Evolutionary conservation across 441 rosid species (phyloP).

Genomic region (Biscutella laevigata): DNA sequence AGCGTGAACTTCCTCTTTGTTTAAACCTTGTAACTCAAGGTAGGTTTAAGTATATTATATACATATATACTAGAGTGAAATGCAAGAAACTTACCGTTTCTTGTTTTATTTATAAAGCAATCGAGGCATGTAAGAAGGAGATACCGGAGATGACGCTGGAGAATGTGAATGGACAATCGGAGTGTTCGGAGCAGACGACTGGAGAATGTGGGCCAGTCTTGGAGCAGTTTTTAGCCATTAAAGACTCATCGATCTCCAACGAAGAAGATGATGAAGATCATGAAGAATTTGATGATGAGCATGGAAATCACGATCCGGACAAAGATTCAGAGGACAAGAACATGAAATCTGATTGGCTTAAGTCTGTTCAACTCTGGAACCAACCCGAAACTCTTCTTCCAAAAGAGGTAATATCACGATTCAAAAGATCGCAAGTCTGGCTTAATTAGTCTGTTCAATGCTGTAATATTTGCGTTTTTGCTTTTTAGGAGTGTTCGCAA

Average conservation of each 20-base stretch:
- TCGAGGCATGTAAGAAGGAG: slow-evolving; percentile 63
- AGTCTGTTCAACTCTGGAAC: slow-evolving; percentile 90
- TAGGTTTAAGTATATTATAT: slow-evolving; percentile 8
- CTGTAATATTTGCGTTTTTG: neutral
- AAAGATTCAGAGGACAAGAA: slow-evolving; percentile 20
- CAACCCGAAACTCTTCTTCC: slow-evolving; percentile 41
- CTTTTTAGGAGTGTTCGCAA: slow-evolving; percentile 6
- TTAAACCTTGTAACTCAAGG: slow-evolving; percentile 86
- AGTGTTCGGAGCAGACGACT: slow-evolving; percentile 76
- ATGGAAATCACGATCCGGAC: slow-evolving; percentile 29
- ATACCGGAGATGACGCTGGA: slow-evolving; percentile 48
- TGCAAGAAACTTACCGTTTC: too few species aligned
- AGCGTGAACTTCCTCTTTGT: slow-evolving; percentile 90
- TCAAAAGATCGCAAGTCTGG: too few species aligned
- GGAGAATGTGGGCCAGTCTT: slow-evolving; percentile 52
- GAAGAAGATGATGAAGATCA: neutral
- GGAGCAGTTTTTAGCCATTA: slow-evolving; percentile 69
- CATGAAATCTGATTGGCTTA: slow-evolving; percentile 82
- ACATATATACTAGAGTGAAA: neutral
- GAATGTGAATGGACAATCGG: slow-evolving; percentile 47
- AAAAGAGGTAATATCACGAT: slow-evolving; percentile 48
- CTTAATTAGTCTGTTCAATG: too few species aligned
- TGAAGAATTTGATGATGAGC: slow-evolving; percentile 32
- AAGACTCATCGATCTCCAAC: slow-evolving; percentile 33
- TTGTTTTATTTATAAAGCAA: too few species aligned